Evolutionary conservation across 73 alveolate genomes (phyloP).

Genomic region (Tetrahymena thermophila): DNA sequence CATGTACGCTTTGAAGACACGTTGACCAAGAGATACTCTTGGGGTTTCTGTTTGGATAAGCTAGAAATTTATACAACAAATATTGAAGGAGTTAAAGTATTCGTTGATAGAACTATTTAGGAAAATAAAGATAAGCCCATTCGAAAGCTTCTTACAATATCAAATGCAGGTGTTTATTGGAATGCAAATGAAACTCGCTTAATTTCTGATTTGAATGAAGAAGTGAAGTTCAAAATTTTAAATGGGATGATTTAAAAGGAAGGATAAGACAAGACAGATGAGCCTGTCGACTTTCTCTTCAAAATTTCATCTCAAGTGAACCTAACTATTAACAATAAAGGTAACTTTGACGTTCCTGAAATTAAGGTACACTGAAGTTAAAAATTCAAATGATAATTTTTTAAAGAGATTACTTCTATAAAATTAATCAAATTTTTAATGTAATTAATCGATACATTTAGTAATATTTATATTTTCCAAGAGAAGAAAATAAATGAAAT

Average conservation of each 20-base stretch:
- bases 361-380: not conserved
- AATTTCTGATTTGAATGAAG: not conserved
- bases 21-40: constrained; percentile 4
- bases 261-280: not conserved
- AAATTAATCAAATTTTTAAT: not conserved
- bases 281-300: not conserved
- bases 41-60: constrained; percentile 15
- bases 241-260: not conserved
- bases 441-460: not conserved
- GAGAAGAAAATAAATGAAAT: not conserved
- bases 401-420: not conserved
- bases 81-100: not conserved
- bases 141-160: not conserved
- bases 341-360: not conserved
- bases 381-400: not conserved
- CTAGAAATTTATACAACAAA: not conserved
- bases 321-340: not conserved
- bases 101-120: not conserved
- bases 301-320: not conserved
- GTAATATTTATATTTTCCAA: not conserved
- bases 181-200: not conserved
- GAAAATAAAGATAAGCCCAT: not conserved
- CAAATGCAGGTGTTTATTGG: not conserved
- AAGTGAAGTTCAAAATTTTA: not conserved
- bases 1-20: constrained; percentile 86